phyloP scores from a whole-genome alignment of 2,329 filamentous ascomycete genomes.

The Rhinocladiella similis region DNA sequence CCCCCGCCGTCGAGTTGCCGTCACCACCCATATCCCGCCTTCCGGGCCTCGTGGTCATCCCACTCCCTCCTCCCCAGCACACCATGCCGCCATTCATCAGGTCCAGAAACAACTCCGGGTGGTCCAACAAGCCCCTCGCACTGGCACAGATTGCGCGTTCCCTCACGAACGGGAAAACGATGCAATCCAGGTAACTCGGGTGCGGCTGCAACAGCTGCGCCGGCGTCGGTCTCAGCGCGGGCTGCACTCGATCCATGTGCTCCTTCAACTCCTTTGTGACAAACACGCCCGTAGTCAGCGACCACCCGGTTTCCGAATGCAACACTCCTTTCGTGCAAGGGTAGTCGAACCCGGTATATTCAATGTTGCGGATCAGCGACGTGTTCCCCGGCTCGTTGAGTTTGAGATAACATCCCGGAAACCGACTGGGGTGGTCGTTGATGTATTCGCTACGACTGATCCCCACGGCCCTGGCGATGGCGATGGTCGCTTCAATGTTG shows the following conservation, averaged over 20 bases:
- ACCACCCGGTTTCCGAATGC: neutral
- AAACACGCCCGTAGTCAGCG: neutral
- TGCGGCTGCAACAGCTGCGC: slow-evolving; percentile 20
- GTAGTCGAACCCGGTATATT: slow-evolving; percentile 7
- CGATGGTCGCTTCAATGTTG: slow-evolving; percentile 20
- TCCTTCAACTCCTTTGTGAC: slow-evolving; percentile 13
- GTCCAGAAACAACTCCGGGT: slow-evolving; percentile 40
- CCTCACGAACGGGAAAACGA: slow-evolving; percentile 24
- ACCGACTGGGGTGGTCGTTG: slow-evolving; percentile 25
- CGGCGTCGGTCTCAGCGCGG: slow-evolving; percentile 15
- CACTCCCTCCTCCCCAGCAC: slow-evolving; percentile 37
- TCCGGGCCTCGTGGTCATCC: neutral
- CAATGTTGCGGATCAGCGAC: neutral
- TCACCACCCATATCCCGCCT: neutral
- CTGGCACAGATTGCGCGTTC: slow-evolving; percentile 20
- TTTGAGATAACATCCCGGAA: slow-evolving; percentile 19
- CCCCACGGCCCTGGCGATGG: slow-evolving; percentile 15
- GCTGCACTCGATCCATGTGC: slow-evolving; percentile 13
- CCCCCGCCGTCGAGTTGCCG: too few relatives aligned
- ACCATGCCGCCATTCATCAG: slow-evolving; percentile 38
- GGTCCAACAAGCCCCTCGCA: slow-evolving; percentile 33
- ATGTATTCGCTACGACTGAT: slow-evolving; percentile 23
- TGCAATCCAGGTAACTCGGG: slow-evolving; percentile 25
- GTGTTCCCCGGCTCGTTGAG: slow-evolving; percentile 5
- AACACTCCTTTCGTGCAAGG: too few relatives aligned